phyloP scores from a whole-genome alignment of 192 early-diverging fungal species.

The Linnemannia exigua region DNA sequence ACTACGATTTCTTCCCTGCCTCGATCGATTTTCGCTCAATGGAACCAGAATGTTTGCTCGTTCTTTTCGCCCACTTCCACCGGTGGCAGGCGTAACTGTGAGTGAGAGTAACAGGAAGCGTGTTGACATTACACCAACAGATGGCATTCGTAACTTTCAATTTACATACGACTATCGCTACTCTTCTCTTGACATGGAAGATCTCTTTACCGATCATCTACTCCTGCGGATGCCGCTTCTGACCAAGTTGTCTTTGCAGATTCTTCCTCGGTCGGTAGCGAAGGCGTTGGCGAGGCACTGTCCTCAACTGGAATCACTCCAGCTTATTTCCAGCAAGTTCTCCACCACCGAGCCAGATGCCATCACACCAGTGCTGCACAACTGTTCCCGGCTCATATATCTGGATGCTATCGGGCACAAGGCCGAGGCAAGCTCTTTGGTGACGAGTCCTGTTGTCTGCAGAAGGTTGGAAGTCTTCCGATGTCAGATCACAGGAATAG shows the following conservation, averaged over 20 bases:
- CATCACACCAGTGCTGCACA: neutral
- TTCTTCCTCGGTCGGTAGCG: neutral
- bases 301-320: neutral
- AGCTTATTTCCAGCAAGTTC: neutral
- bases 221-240: neutral
- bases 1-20: neutral
- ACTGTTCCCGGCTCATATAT: neutral
- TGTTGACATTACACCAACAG: neutral
- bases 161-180: neutral
- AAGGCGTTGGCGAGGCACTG: neutral
- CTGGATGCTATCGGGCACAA: conserved; percentile 1
- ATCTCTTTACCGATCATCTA: neutral
- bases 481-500: neutral
- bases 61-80: neutral
- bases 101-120: neutral
- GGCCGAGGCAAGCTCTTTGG: neutral
- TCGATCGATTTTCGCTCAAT: neutral
- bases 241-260: neutral
- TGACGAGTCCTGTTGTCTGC: neutral
- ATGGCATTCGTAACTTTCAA: neutral
- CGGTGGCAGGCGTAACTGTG: neutral
- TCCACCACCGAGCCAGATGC: neutral
- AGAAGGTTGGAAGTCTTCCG: neutral
- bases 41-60: neutral
- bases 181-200: neutral